A percentile compares a stretch with the other conserved stretches of the same genome.
Evolutionary conservation across 2,329 filamentous ascomycete genomes (phyloP).

Genomic region (Pseudodiploospora longispora): DNA sequence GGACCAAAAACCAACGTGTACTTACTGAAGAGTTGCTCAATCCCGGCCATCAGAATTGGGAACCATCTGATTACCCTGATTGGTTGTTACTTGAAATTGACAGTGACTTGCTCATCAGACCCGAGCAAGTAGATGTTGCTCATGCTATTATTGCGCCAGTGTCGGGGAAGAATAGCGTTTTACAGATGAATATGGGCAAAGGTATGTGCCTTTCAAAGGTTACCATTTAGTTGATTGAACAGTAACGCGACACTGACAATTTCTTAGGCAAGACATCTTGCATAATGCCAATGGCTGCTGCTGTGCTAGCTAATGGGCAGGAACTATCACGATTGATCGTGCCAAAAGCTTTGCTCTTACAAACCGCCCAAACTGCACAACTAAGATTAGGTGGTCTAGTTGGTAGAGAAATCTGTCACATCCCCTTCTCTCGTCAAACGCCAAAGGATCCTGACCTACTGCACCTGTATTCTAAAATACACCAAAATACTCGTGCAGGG

Average conservation of each 20-base stretch:
- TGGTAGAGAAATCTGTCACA: conserved; percentile 42
- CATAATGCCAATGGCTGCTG: conserved; percentile 45
- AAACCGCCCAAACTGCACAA: conserved; percentile 50
- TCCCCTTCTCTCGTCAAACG: conserved; percentile 49
- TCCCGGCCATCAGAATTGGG: conserved; percentile 45
- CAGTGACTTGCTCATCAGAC: conserved; percentile 51
- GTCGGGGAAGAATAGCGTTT: conserved; percentile 46
- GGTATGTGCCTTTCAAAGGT: conserved; percentile 21
- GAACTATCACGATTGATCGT: conserved; percentile 47
- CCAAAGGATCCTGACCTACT: not conserved
- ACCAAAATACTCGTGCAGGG: conserved; percentile 29
- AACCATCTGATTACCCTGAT: conserved; percentile 44
- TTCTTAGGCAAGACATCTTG: conserved; percentile 46
- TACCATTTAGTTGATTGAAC: too few species aligned
- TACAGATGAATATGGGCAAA: conserved; percentile 63
- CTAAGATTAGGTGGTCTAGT: conserved; percentile 47
- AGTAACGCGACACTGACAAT: not conserved
- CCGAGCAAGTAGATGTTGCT: conserved; percentile 55
- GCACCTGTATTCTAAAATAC: conserved; percentile 15
- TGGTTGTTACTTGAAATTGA: conserved; percentile 63
- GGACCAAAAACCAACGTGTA: not conserved
- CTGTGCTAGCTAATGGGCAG: conserved; percentile 34
- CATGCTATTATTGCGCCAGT: conserved; percentile 47
- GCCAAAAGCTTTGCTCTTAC: conserved; percentile 46
- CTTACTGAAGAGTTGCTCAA: conserved; percentile 5